phyloP scores from a whole-genome alignment of 2,329 filamentous ascomycete genomes.

The Pseudogymnoascus sp. region DNA sequence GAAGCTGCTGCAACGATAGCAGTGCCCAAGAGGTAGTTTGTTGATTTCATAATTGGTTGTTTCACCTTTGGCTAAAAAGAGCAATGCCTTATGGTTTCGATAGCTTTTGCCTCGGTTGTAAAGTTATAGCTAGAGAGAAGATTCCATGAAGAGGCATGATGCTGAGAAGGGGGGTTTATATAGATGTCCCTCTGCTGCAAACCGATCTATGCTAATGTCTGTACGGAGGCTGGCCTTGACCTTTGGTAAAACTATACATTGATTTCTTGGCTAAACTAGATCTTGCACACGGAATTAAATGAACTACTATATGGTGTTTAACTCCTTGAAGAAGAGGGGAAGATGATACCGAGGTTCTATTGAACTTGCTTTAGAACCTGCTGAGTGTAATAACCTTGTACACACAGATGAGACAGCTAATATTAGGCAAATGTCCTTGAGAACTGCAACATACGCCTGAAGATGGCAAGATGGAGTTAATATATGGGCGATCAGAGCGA shows the following conservation, averaged over 20 bases:
- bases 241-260: neutral
- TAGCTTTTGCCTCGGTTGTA: neutral
- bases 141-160: neutral
- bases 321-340: neutral
- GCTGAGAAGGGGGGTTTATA: neutral
- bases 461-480: neutral
- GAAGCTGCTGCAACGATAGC: neutral
- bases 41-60: neutral
- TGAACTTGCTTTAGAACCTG: no score
- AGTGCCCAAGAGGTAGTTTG: neutral
- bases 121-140: neutral
- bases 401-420: neutral
- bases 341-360: no score
- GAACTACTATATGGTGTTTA: neutral
- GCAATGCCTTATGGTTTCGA: neutral
- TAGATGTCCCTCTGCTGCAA: neutral
- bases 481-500: neutral
- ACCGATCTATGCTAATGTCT: neutral
- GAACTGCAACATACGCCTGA: neutral
- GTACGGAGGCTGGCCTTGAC: neutral
- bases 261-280: neutral
- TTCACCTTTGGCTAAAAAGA: neutral
- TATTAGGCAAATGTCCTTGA: neutral
- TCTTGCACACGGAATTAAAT: neutral
- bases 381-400: neutral